Evolutionary conservation across 2,329 filamentous ascomycete species (phyloP), one percentile per base, ranked within the genome.

Genomic region (Lasiodiplodia sp.): DNA sequence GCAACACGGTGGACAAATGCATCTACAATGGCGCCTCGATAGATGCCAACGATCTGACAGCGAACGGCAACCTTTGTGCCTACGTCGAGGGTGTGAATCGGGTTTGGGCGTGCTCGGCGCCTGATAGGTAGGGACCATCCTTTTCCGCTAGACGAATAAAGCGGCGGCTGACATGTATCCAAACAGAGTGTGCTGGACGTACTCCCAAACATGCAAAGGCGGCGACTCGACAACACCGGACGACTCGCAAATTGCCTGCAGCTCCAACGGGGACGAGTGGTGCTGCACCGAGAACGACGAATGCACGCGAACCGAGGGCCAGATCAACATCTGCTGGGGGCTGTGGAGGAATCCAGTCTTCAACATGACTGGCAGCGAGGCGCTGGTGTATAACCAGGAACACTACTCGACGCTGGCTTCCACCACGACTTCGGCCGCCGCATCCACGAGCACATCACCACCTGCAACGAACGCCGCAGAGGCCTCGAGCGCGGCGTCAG

Each of bases 251-350:
- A 23, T 14, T 11, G 16, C 16, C 51, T 53, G 51, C 51, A 5
- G 18, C 23, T 53, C 51, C 51, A 53, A 53, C 51, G 21, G 12
- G 7, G 51, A 11, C 12, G 51, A 23, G 25, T 53, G 51, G 51
- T 53, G 51, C 51, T 53, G 51, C 51, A 28, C 4, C 51, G 2
- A 53, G 23, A 5, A 28, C 23, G 51, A 53, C 2, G 25, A 23
- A 14, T 53, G 51, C 51, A 53, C 51, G 4, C 21, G 25, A 7
- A 53, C 51, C 4, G 2, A 3, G 2, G 23, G 23, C 51, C 51
- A 53, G 23, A 53, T 53, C 51, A 53, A 53, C 23, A 28, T 53
- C 51, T 53, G 51, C 51, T 53, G 51, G 51, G 51, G 51, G 21
- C 51, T 25, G 23, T 53, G 23, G 23, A 8, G 16, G 18, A 53